Evolutionary conservation across 176 grass and related monocot species (phyloP).

Genomic region (Ensete ventricosum): DNA sequence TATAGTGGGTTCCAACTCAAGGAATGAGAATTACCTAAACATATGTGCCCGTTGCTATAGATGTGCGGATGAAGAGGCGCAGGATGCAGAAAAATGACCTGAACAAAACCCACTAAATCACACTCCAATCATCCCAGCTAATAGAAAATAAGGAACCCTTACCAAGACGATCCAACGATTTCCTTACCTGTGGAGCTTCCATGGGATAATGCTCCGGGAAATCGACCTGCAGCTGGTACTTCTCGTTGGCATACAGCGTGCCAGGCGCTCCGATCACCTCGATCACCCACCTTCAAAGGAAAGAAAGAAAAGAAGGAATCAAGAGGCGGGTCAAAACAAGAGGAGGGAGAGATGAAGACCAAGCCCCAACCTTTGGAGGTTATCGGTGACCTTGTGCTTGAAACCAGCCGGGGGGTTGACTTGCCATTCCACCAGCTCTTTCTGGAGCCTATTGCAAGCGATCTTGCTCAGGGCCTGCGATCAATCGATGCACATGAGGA

Average conservation of each 20-base stretch:
- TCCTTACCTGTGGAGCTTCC: conserved; percentile 77
- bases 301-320: background rate
- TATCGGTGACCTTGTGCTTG: conserved; percentile 73
- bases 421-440: conserved; percentile 93
- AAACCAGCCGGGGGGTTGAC: conserved; percentile 62
- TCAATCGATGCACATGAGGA: background rate
- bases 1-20: background rate
- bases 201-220: conserved; percentile 98
- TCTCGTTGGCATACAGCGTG: conserved; percentile 68
- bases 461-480: conserved; percentile 90
- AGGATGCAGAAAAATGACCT: conserved; percentile 93
- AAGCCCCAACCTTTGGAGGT: conserved; percentile 65
- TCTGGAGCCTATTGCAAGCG: conserved; percentile 78
- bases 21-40: conserved; percentile 55
- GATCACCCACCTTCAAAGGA: conserved; percentile 57
- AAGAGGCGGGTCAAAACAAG: background rate
- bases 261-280: conserved; percentile 62
- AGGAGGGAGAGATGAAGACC: background rate
- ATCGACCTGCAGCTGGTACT: conserved; percentile 92
- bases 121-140: conserved; percentile 7
- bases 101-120: background rate
- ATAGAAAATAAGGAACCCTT: background rate
- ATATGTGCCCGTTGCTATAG: conserved; percentile 96
- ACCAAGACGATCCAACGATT: background rate
- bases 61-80: conserved; percentile 87